These are phyloP conservation scores for Salix exigua DNA, from an alignment of 345 rosid genomes.

Conservation along the genomic window DNA sequence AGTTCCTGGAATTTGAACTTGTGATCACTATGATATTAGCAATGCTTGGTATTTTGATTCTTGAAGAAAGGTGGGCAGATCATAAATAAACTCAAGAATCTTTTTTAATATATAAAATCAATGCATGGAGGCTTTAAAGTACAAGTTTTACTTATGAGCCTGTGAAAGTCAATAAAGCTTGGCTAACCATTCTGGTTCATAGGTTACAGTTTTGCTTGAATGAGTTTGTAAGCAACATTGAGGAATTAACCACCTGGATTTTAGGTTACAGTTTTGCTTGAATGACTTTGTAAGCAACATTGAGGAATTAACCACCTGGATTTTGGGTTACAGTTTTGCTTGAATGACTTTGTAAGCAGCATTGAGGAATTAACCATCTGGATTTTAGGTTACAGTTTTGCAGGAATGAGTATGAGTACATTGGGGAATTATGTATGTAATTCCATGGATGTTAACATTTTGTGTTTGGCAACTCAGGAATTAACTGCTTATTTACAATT, in stretches of 20 bases:
- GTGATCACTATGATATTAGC: not conserved
- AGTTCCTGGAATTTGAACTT: not conserved
- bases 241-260: not conserved
- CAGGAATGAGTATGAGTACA: not conserved
- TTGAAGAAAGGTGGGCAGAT: not conserved
- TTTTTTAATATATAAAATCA: not conserved
- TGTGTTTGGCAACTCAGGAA: too few relatives aligned
- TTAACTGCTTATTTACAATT: too few relatives aligned
- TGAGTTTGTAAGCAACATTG: not conserved
- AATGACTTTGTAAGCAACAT: not conserved
- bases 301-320: not conserved
- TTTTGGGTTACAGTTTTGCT: not conserved
- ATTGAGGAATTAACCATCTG: not conserved
- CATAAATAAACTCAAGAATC: not conserved
- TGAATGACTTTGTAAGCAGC: not conserved
- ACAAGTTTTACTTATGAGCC: not conserved
- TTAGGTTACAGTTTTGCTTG: not conserved
- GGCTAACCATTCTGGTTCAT: not conserved
- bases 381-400: not conserved
- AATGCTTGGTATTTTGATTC: not conserved
- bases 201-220: not conserved
- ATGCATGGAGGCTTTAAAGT: too few relatives aligned
- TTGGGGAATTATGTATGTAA: not conserved
- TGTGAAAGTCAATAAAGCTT: not conserved
- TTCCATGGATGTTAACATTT: too few relatives aligned